Conservation (phyloP, 768 basidiomycete species). For the Leccinellum albellum region DNA sequence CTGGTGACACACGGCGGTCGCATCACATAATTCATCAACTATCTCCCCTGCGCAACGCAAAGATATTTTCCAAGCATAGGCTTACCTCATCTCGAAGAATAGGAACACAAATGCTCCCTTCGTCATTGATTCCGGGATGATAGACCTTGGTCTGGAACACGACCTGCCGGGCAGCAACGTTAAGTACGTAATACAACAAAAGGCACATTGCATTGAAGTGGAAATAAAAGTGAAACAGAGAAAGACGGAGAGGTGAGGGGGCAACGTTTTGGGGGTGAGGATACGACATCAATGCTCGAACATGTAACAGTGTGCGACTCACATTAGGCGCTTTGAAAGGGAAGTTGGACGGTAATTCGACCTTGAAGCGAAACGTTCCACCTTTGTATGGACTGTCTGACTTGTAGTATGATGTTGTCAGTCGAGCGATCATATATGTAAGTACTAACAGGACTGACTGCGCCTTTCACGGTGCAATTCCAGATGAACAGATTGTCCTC, state of each 20-base stretch:
- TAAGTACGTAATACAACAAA: constrained; percentile 17
- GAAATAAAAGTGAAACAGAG: not conserved
- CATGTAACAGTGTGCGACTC: constrained; percentile 19
- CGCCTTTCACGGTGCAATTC: constrained; percentile 74
- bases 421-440: not conserved
- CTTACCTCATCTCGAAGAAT: constrained; percentile 79
- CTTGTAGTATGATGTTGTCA: constrained; percentile 34
- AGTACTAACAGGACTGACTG: constrained; percentile 42
- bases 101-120: constrained; percentile 81
- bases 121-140: constrained; percentile 88
- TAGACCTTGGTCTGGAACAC: constrained; percentile 84
- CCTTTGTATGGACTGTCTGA: constrained; percentile 78
- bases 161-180: constrained; percentile 45
- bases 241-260: not conserved
- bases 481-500: constrained; percentile 76
- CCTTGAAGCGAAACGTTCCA: constrained; percentile 72
- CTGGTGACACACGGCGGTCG: constrained; percentile 35
- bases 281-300: constrained; percentile 1
- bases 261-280: constrained; percentile 21
- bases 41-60: not conserved
- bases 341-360: constrained; percentile 73
- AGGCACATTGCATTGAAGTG: not conserved
- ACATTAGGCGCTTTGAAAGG: constrained; percentile 87
- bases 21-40: constrained; percentile 4
- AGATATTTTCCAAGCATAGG: not conserved